Evolutionary conservation across 2,329 filamentous ascomycete species (phyloP).

Genomic region (Raffaelea ambrosiae): DNA sequence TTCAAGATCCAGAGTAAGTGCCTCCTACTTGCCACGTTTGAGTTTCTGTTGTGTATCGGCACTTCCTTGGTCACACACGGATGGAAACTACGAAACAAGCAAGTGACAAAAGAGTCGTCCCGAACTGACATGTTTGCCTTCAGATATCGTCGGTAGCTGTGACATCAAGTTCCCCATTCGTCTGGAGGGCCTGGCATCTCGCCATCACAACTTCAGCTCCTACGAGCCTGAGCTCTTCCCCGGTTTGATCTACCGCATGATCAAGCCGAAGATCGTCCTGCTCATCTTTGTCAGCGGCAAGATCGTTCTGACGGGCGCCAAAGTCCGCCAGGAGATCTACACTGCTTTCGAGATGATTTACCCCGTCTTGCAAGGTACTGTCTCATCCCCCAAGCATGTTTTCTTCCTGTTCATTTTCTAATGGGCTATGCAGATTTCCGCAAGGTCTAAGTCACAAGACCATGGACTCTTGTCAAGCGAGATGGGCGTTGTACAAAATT

Average conservation of each 20-base stretch:
- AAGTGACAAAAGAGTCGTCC: not conserved
- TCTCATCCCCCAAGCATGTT: not conserved
- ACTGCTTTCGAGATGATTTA: constrained; percentile 97
- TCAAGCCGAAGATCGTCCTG: constrained; percentile 99
- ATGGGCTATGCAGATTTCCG: constrained; percentile 46
- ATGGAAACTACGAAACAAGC: too few relatives aligned
- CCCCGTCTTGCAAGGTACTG: constrained; percentile 74
- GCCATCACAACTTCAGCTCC: constrained; percentile 98
- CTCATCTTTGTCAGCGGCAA: constrained; percentile 97
- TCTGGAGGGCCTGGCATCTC: constrained; percentile 89
- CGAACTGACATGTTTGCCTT: not conserved
- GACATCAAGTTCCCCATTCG: constrained; percentile 99
- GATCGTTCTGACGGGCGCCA: constrained; percentile 95
- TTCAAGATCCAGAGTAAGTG: constrained; percentile 88
- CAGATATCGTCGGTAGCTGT: constrained; percentile 88
- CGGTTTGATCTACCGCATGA: constrained; percentile 99
- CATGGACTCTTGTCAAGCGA: too few relatives aligned
- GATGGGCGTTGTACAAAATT: constrained; percentile 7
- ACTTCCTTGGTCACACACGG: too few relatives aligned
- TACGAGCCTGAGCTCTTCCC: constrained; percentile 99
- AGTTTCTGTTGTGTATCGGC: not conserved
- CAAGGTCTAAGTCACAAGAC: constrained; percentile 35
- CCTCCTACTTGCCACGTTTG: too few relatives aligned
- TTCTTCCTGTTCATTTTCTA: too few relatives aligned
- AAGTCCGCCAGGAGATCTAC: constrained; percentile 97